A percentile compares a stretch with the other conserved stretches of the same genome.
phyloP scores from a whole-genome alignment of 108 stramenopile species.

The Stephanodiscus minutulus region DNA sequence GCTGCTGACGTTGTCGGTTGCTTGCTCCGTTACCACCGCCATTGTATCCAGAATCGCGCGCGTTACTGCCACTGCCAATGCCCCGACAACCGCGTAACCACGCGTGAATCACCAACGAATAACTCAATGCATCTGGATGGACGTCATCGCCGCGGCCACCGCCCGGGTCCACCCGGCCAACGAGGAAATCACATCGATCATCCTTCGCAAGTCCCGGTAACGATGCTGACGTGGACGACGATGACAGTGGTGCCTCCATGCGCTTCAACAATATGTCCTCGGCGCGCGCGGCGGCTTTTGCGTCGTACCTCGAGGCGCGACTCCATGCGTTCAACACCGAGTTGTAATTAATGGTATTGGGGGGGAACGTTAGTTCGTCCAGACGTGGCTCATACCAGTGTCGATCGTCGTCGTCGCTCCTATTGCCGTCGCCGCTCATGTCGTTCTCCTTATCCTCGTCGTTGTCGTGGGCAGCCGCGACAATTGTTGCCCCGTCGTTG shows the following conservation, averaged over 20 bases:
- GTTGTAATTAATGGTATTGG: constrained; percentile 54
- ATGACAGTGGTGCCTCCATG: constrained; percentile 34
- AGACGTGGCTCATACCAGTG: constrained; percentile 48
- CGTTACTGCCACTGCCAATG: neutral
- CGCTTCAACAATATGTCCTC: constrained; percentile 44
- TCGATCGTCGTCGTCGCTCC: constrained; percentile 11
- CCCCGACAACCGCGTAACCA: constrained; percentile 58
- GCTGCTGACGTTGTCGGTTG: neutral
- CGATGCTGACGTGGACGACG: neutral
- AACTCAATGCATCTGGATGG: constrained; percentile 72
- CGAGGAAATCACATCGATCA: neutral
- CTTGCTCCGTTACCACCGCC: neutral
- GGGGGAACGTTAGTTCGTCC: constrained; percentile 47
- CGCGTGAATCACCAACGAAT: constrained; percentile 63
- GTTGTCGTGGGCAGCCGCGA: neutral
- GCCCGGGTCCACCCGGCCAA: neutral
- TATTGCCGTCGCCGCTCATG: neutral
- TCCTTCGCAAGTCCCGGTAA: neutral
- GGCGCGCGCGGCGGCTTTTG: constrained; percentile 40
- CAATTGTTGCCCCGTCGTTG: neutral
- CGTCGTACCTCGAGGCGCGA: constrained; percentile 44
- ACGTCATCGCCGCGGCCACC: constrained; percentile 62
- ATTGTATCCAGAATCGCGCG: constrained; percentile 1
- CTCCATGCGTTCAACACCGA: constrained; percentile 51
- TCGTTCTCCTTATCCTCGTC: constrained; percentile 6